phyloP scores from a whole-genome alignment of 139 green algal species.

The Chlorella vulgaris region DNA sequence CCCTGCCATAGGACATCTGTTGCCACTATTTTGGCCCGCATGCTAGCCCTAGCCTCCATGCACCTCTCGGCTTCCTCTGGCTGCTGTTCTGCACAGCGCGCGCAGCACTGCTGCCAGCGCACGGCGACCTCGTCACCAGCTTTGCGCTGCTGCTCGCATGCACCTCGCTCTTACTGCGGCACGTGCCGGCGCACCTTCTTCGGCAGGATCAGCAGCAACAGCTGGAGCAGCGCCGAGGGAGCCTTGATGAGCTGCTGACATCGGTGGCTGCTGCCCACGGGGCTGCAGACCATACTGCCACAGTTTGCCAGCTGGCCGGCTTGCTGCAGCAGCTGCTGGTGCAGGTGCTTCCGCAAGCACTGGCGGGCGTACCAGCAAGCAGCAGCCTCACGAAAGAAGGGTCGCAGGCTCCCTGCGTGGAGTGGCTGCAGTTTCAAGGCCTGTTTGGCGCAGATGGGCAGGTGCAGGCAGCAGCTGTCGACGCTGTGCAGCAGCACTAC shows the following conservation, averaged over 20 bases:
- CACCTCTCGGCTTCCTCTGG: conserved; percentile 33
- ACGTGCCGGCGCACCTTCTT: conserved; percentile 24
- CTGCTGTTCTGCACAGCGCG: conserved; percentile 47
- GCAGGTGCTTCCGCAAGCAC: neutral
- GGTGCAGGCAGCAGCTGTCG: neutral
- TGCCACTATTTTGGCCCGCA: neutral
- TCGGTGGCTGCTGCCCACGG: neutral
- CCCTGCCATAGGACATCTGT: conserved; percentile 13
- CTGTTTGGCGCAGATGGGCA: conserved; percentile 11
- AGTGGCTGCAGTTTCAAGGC: neutral
- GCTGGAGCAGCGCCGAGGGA: neutral
- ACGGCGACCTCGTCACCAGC: conserved; percentile 42
- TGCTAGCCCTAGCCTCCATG: neutral
- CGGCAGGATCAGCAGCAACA: neutral
- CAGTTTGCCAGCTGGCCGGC: conserved; percentile 3
- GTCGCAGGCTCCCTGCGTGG: neutral
- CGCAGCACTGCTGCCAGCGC: conserved; percentile 39
- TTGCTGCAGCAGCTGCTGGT: neutral
- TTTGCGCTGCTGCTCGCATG: conserved; percentile 55
- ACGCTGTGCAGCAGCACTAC: conserved; percentile 3
- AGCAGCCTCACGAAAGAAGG: neutral
- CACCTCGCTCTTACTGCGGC: conserved; percentile 23
- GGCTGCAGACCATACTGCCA: conserved; percentile 1
- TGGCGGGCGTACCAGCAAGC: neutral
- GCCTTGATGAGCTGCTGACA: neutral